These are phyloP conservation scores for Diutina siamensis DNA, from an alignment of 1,139 yeast species.

Conservation along the genomic window DNA sequence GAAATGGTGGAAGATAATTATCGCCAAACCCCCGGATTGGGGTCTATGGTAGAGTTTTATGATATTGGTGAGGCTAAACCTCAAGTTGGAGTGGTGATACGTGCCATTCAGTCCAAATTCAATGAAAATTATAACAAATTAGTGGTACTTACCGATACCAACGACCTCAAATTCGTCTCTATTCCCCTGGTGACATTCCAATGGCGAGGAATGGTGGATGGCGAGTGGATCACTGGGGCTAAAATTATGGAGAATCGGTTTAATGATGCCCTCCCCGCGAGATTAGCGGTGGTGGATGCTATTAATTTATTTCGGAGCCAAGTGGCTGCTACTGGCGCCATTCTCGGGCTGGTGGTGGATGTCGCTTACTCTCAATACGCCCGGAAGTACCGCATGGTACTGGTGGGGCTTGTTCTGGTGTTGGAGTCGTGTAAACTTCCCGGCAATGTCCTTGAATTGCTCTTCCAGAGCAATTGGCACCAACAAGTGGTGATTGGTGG, in stretches of 20 bases:
- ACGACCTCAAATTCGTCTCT: slow-evolving; percentile 17
- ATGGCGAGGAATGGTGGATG: slow-evolving; percentile 16
- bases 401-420: slow-evolving; percentile 7
- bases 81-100: slow-evolving; percentile 23
- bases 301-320: slow-evolving; percentile 14
- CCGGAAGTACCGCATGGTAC: neutral
- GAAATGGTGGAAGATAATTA: slow-evolving; percentile 14
- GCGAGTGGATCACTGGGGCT: slow-evolving; percentile 12
- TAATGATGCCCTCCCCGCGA: slow-evolving; percentile 11
- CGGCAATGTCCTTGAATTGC: neutral
- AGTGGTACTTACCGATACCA: slow-evolving; percentile 21
- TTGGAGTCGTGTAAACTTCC: slow-evolving; percentile 3
- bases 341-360: slow-evolving; percentile 13
- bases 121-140: slow-evolving; percentile 23
- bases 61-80: slow-evolving; percentile 9
- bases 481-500: slow-evolving; percentile 21
- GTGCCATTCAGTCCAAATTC: slow-evolving; percentile 20
- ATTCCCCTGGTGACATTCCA: slow-evolving; percentile 20
- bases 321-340: slow-evolving; percentile 5
- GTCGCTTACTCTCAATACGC: slow-evolving; percentile 18
- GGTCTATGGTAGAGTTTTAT: slow-evolving; percentile 25
- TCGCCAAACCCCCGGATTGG: slow-evolving; percentile 16
- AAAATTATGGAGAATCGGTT: slow-evolving; percentile 17
- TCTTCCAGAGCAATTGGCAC: slow-evolving; percentile 12
- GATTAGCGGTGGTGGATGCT: slow-evolving; percentile 14